Percentiles rank a stretch among this genome's conserved stretches.
Evolutionary conservation across 2,329 filamentous ascomycete species (phyloP).

Genomic region (Nannizziopsis barbatae): DNA sequence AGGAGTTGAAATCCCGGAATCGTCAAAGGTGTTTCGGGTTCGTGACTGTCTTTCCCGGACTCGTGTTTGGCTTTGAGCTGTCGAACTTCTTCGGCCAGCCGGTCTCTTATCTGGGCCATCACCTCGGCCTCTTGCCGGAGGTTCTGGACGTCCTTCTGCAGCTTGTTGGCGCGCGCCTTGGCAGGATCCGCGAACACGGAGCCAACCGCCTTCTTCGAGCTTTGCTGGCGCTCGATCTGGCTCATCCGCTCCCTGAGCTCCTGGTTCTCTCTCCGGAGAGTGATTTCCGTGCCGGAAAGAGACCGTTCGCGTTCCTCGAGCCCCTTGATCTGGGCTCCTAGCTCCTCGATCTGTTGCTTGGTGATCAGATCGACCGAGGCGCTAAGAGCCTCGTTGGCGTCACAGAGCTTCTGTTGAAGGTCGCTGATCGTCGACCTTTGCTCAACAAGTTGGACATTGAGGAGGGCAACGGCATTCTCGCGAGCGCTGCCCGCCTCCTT

Average conservation of each 20-base stretch:
- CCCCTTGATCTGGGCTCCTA: conserved; percentile 1
- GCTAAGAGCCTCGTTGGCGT: background rate
- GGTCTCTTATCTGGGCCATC: conserved; percentile 4
- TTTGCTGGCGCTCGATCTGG: conserved; percentile 3
- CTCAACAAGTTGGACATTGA: conserved; percentile 2
- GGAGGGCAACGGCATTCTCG: background rate
- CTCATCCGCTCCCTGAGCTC: conserved; percentile 10
- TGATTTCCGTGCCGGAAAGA: conserved; percentile 51
- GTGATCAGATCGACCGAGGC: background rate
- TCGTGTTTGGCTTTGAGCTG: conserved; percentile 3
- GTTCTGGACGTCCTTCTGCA: conserved; percentile 6
- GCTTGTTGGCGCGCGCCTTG: conserved; percentile 3
- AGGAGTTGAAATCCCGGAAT: conserved; percentile 3
- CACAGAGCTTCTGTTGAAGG: conserved; percentile 2
- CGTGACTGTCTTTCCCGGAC: background rate
- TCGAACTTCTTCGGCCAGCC: conserved; percentile 5
- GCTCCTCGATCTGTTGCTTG: conserved; percentile 3
- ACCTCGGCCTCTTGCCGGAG: conserved; percentile 8
- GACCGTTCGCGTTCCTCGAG: conserved; percentile 57
- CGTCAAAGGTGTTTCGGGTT: conserved; percentile 4
- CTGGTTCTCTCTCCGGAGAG: conserved; percentile 2
- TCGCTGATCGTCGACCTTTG: background rate
- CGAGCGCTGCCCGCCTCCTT: conserved; percentile 2
- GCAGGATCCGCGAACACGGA: conserved; percentile 3
- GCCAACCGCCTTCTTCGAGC: conserved; percentile 7